Conservation (phyloP, 1,284 basidiomycete genomes). For the Macrocybe sp. region DNA sequence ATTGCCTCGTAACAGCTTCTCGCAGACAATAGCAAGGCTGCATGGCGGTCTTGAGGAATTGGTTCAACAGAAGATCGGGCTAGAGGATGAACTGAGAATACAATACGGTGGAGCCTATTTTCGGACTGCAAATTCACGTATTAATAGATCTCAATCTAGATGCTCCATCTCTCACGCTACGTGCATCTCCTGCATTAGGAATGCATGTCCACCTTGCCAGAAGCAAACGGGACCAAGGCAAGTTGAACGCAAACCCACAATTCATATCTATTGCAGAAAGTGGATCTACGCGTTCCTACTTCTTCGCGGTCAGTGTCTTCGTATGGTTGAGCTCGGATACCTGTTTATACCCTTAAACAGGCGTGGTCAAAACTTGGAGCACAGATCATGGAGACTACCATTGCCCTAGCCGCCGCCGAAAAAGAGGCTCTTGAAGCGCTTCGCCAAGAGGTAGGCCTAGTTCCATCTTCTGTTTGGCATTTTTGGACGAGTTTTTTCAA, state of each 20-base stretch:
- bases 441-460: constrained; percentile 52
- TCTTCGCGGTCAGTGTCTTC: constrained; percentile 49
- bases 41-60: constrained; percentile 49
- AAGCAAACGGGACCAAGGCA: constrained; percentile 52
- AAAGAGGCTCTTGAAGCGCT: constrained; percentile 67
- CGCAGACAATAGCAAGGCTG: constrained; percentile 46
- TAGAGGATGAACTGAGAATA: constrained; percentile 52
- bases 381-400: constrained; percentile 54
- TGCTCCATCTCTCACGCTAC: constrained; percentile 67
- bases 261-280: constrained; percentile 61
- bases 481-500: constrained; percentile 6
- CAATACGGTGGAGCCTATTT: constrained; percentile 41
- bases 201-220: constrained; percentile 70
- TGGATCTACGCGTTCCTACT: constrained; percentile 64
- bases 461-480: not conserved
- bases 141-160: constrained; percentile 31
- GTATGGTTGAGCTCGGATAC: not conserved
- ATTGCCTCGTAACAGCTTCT: constrained; percentile 50
- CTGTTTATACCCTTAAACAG: constrained; percentile 29
- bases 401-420: constrained; percentile 55
- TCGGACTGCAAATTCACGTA: constrained; percentile 1
- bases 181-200: constrained; percentile 62
- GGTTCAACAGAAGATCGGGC: constrained; percentile 38
- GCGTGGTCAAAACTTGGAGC: constrained; percentile 74
- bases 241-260: constrained; percentile 38